Evolutionary conservation across 2,329 filamentous ascomycete genomes (phyloP).

Genomic region (Myriangium duriaei): DNA sequence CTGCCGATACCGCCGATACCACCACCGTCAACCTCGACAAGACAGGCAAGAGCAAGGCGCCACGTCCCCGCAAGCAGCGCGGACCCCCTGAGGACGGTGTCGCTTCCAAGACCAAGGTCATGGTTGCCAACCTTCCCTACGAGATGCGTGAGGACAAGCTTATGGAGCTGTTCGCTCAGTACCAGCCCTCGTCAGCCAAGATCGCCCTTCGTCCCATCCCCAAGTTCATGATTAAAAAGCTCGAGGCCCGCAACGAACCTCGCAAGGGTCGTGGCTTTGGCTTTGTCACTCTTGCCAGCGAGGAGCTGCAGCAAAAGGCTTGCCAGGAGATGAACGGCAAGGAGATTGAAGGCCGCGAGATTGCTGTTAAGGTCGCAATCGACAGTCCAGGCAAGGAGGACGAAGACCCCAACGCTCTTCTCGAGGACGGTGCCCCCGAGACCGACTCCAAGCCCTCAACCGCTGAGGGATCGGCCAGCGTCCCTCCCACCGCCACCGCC

Average conservation of each 20-base stretch:
- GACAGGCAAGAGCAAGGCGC: constrained; percentile 34
- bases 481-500: constrained; percentile 11
- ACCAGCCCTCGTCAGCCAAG: constrained; percentile 89
- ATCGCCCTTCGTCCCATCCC: constrained; percentile 97
- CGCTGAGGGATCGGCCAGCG: constrained; percentile 23
- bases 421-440: constrained; percentile 29
- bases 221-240: constrained; percentile 99
- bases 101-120: constrained; percentile 98
- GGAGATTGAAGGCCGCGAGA: constrained; percentile 96
- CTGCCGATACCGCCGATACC: constrained; percentile 36
- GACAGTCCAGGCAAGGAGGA: constrained; percentile 99
- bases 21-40: constrained; percentile 26
- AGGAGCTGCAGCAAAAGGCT: constrained; percentile 95
- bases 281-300: constrained; percentile 89
- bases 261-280: constrained; percentile 99
- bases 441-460: constrained; percentile 22
- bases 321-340: constrained; percentile 98
- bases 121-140: constrained; percentile 98
- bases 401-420: constrained; percentile 44
- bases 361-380: constrained; percentile 99
- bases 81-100: constrained; percentile 95
- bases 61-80: constrained; percentile 61
- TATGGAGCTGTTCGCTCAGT: constrained; percentile 90
- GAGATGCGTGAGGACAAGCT: constrained; percentile 98
- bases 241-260: constrained; percentile 91